Evolutionary conservation across 2,329 filamentous ascomycete genomes (phyloP).

Genomic region (Alternaria viburni): DNA sequence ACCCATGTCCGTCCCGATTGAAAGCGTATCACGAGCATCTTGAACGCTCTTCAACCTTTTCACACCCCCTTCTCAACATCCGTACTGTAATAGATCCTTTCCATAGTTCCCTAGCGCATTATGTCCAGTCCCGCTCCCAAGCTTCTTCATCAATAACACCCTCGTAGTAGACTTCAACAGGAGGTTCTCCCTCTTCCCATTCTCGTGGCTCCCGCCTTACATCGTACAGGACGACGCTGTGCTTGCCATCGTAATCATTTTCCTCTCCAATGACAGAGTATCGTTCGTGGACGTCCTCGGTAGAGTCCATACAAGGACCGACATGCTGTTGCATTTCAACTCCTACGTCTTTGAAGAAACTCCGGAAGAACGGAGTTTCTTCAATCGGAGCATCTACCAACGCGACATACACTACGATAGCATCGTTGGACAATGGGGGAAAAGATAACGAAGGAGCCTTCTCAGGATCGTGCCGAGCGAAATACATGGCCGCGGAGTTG

Average conservation of each 20-base stretch:
- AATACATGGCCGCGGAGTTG: background rate
- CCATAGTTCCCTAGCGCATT: background rate
- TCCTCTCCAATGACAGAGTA: background rate
- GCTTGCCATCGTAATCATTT: background rate
- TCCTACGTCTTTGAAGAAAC: background rate
- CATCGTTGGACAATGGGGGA: background rate
- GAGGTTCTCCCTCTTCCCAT: background rate
- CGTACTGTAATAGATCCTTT: background rate
- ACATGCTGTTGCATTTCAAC: background rate
- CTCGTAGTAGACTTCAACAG: background rate
- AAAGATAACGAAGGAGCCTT: background rate
- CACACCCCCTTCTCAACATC: background rate
- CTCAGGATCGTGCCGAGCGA: background rate
- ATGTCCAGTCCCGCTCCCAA: background rate
- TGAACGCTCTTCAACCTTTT: background rate
- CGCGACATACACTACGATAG: background rate
- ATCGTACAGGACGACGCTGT: background rate
- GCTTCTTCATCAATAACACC: background rate
- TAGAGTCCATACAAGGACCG: background rate
- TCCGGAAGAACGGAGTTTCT: background rate
- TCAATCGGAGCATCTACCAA: background rate
- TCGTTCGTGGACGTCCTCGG: background rate
- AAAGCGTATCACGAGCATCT: background rate
- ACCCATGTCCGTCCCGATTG: background rate
- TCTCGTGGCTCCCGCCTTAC: background rate